phyloP scores from a whole-genome alignment of 768 basidiomycete species.

The Boletellus ananas region DNA sequence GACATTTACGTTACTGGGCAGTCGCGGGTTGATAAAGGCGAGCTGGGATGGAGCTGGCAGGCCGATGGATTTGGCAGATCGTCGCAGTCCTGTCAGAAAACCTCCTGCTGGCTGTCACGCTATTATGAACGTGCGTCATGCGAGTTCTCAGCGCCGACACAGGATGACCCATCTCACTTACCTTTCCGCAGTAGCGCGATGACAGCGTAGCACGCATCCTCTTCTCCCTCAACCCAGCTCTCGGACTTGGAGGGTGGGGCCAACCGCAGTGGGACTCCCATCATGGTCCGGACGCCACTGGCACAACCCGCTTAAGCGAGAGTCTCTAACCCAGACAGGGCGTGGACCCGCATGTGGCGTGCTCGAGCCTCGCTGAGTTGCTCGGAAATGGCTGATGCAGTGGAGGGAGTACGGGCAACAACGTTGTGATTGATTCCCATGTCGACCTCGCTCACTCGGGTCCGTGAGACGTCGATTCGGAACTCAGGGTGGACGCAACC shows the following conservation, averaged over 20 bases:
- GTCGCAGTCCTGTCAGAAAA: neutral
- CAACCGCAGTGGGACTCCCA: neutral
- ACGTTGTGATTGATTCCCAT: too few relatives aligned
- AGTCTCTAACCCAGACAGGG: too few relatives aligned
- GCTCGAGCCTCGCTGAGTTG: constrained; percentile 7
- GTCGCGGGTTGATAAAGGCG: constrained; percentile 2
- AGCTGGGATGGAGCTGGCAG: neutral
- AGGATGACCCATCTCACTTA: constrained; percentile 14
- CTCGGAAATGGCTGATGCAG: neutral
- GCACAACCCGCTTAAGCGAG: neutral
- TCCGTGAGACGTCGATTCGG: neutral
- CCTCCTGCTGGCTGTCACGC: constrained; percentile 15
- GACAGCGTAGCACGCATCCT: neutral
- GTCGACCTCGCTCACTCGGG: neutral
- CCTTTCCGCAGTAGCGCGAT: constrained; percentile 13
- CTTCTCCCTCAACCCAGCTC: neutral
- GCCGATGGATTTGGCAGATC: neutral
- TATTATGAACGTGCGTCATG: constrained; percentile 20
- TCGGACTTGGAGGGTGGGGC: neutral
- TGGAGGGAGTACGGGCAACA: too few relatives aligned
- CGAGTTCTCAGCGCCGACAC: constrained; percentile 11
- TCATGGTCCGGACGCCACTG: neutral
- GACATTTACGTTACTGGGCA: constrained; percentile 13
- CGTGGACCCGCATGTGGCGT: neutral
- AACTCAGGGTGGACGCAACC: too few relatives aligned